Evolutionary conservation across 2,329 filamentous ascomycete species (phyloP), one percentile per base, ranked within the genome.

Genomic region (Botryotinia globosa): DNA sequence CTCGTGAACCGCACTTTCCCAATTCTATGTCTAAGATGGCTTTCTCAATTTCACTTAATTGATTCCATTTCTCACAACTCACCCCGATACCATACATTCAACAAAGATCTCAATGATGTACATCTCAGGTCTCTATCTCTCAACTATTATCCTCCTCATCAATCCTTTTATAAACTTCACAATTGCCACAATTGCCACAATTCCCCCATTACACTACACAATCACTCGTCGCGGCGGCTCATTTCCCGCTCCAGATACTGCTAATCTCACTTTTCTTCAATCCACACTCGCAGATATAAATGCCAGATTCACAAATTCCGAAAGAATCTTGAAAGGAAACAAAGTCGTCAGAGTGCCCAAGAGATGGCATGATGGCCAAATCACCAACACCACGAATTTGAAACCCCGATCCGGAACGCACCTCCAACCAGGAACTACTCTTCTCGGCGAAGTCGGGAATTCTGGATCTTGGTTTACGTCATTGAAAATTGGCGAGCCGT

Each of bases 401-500:
- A 45, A 42, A 16, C 34, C 34, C 6, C n/a, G n/a, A 42, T 51
- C 59, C 25, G 58, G 68, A 37, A 70, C 44, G 25, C 16, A 34
- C 18, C n/a, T 70, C 5, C 56, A 70, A 32, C 68, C 68, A 12
- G 58, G 68, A n/a, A 63, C 58, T 1, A 39, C 59, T 32, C 68
- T 70, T 22, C 73, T 78, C 2, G 76, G 75, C 22, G 77, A 78
- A 48, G 74, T 77, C 1, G 76, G 77, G 0, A 56, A 72, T 32
- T 51, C 73, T 5, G 77, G 74, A 14, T 74, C 76, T 42, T 78
- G 77, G 77, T 76, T 74, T 39, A 72, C 74, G 3, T 74, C 37
- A 14, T 7, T 78, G 20, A 68, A 72, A 25, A 72, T 77, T 8
- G 77, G 77, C 32, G 74, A 77, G 3, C 77, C 75, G 5, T 48